These are phyloP conservation scores for Ilyonectria mors-panacis DNA, from an alignment of 2,329 filamentous ascomycete species.

Conservation along the genomic window DNA sequence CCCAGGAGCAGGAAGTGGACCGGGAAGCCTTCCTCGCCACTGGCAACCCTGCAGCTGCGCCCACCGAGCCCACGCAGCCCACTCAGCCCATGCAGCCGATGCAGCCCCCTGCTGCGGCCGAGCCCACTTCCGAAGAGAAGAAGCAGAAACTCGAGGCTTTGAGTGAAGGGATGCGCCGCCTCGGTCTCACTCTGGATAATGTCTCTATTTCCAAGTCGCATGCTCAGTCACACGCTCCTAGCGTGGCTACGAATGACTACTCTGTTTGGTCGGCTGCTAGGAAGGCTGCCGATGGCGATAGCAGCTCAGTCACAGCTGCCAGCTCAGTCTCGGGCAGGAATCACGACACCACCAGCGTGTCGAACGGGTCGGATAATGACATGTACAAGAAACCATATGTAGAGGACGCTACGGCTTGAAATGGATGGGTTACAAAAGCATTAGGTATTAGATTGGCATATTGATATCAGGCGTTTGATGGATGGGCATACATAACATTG, in stretches of 20 bases:
- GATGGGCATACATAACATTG: conserved; percentile 16
- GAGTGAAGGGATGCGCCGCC: conserved; percentile 39
- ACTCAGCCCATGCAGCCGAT: conserved; percentile 15
- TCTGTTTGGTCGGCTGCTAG: conserved; percentile 44
- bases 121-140: conserved; percentile 27
- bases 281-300: conserved; percentile 36
- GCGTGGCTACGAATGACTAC: conserved; percentile 43
- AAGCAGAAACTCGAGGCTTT: conserved; percentile 38
- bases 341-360: conserved; percentile 32
- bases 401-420: conserved; percentile 36
- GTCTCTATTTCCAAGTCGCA: not conserved
- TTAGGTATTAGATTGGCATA: conserved; percentile 11
- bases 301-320: conserved; percentile 39
- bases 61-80: conserved; percentile 15
- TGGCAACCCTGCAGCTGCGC: conserved; percentile 34
- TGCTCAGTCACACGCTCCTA: conserved; percentile 16
- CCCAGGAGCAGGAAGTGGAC: conserved; percentile 40
- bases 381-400: conserved; percentile 46
- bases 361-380: conserved; percentile 32
- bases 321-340: conserved; percentile 43
- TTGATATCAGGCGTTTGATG: conserved; percentile 36
- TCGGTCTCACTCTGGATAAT: conserved; percentile 31
- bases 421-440: not conserved
- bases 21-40: conserved; percentile 39
- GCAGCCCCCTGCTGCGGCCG: conserved; percentile 10